Evolutionary conservation across 164 flowering plant species (phyloP), one percentile per base, ranked within the genome.

Genomic region (Liquidambar formosana): DNA sequence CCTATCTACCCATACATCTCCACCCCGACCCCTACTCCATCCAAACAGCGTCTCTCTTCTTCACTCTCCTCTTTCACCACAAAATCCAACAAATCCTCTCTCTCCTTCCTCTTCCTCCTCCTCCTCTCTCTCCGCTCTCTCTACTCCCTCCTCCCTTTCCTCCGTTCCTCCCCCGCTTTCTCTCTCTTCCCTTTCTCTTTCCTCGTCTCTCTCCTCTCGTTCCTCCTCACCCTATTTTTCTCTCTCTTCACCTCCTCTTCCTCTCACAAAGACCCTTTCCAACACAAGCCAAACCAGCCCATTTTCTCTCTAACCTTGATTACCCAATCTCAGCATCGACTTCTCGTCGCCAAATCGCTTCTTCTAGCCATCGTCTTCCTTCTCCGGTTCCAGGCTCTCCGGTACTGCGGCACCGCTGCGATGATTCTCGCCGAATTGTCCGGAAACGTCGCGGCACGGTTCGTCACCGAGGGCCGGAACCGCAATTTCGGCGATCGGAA

Each of bases 341-440:
- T 75, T 21, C 70, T 95, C 12, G 60, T 82, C 22, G 61, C 73
- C 41, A 90, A 86, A 71, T 90, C 97, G 41, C 5, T 84, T 26
- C 76, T 90, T 1, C 79, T 95, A 10, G 84, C 96, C 28, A 65
- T 79, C 11, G 88, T 90, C 38, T 91, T 95, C 57, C 85, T 91
- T 59, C 84, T 95, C 61, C 82, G 99, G 6, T 93, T 93, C 63
- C 99, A 91, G 57, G 92, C 98, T 21, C 83, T 95, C 25, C 80
- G 85, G 11, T 89, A 87, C 63, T 91, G 96, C 66, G 93, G 96
- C 16, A 79, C 99, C 6, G 82, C 97, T 0, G 91, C 96, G 0
- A 83, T 92, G 80, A 91, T 95, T 56, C 79, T 95, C 1, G 98
- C 99, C 5, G 99, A 95, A 59, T 63, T 90, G 41, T 80, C 89